Base-by-base conservation (phyloP, 225 moss, liverwort and hornwort species). In the Lunularia cruciata region DNA sequence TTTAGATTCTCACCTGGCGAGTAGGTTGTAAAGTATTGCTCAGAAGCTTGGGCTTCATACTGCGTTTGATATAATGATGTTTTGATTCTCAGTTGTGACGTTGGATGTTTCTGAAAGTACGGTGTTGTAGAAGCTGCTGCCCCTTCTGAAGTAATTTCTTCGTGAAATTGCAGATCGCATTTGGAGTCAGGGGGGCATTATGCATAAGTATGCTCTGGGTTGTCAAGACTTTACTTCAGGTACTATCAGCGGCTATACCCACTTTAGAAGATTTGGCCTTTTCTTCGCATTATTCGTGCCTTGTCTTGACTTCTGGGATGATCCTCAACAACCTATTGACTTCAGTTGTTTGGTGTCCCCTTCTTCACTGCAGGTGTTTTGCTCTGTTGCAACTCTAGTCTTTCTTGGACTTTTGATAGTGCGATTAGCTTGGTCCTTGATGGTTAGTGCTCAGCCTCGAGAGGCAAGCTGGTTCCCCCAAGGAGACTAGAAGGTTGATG, bases 361-460 rank as follows among this genome's bases (percentile, higher is more conserved):
- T 14, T 30, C 22, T 51, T n/a, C 2, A 14, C 23, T 67, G 49
- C 67, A 67, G 67, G 51, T 67, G 2, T 51, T 51, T 20, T 67
- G 48, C 49, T 67, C 67, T 9, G 13, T 67, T 33, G 51, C 67
- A 67, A 48, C 30, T 11, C 34, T n/a, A 10, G 49, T 51, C 20
- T 67, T 67, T 25, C 49, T 22, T 35, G 67, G 67, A 34, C 51
- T 67, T 38, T 19, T 67, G 23, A 8, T 51, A 14, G 35, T 67
- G 51, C 67, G 67, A 67, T 34, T 52, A 10, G 49, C 51, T 7
- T 67, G 67, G 67, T 67, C 67, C 9, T 19, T 51, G 30, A 31
- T 52, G 22, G 33, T 36, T 9, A 67, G 67, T n/a, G n/a, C 67
- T 51, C 67, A 67, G 36, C 47, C 67, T 33, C 3, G 33, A 20